Percentiles rank a stretch among this genome's conserved stretches.
Conservation (phyloP, 139 green algal genomes). For the Coccomyxa sp. region DNA sequence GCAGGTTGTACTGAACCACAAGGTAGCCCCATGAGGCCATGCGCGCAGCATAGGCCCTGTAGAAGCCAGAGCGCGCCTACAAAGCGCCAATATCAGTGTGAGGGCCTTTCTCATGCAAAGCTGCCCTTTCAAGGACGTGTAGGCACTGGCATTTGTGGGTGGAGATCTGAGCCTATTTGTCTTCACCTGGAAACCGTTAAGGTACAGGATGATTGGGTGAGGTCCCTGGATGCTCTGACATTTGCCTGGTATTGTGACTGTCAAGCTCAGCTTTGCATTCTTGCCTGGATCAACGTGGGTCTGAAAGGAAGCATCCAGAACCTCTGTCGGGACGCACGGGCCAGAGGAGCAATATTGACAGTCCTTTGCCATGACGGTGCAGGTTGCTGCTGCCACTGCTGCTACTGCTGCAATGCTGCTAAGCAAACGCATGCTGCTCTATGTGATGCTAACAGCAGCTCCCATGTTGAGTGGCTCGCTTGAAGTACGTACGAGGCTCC, state of each 20-base stretch:
- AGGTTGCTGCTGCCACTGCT: too few species aligned
- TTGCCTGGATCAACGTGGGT: neutral
- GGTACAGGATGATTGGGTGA: conserved; percentile 30
- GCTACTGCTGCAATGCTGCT: too few species aligned
- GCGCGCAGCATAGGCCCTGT: conserved; percentile 37
- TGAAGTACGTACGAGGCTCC: too few species aligned
- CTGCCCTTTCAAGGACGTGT: too few species aligned
- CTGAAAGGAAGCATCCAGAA: neutral
- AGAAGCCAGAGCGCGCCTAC: conserved; percentile 40
- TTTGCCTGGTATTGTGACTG: conserved; percentile 13
- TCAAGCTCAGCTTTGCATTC: conserved; percentile 7
- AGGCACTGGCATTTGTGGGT: too few species aligned
- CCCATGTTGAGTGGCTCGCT: too few species aligned
- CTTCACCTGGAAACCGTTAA: conserved; percentile 43
- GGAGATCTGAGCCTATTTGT: neutral
- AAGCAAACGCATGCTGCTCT: too few species aligned
- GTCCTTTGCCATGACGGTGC: too few species aligned
- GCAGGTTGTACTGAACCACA: conserved; percentile 40
- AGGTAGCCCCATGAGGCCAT: conserved; percentile 47
- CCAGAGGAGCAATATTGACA: neutral
- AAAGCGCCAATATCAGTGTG: too few species aligned
- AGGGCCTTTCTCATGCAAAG: too few species aligned
- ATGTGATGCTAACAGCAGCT: too few species aligned
- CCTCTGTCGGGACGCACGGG: neutral
- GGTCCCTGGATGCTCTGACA: neutral